phyloP scores from a whole-genome alignment of 73 alveolate genomes.

The Uronychia setigera region DNA sequence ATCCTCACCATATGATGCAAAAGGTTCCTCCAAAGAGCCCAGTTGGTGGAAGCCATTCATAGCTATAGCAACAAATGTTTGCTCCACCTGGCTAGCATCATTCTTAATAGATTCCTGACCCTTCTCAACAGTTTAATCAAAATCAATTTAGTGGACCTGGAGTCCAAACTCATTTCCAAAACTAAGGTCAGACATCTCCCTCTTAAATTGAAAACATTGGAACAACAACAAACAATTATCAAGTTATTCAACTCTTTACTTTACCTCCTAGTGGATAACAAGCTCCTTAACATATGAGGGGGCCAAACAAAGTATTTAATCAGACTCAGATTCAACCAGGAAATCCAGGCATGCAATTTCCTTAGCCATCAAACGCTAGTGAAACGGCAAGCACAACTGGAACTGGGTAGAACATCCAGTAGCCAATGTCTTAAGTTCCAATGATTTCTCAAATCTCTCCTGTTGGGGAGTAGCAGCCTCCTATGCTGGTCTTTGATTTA shows the following conservation, averaged over 20 bases:
- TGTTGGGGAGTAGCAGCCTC: conserved; percentile 9
- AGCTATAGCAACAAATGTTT: not conserved
- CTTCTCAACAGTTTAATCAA: not conserved
- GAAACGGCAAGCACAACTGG: too few relatives aligned
- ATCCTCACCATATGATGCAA: too few relatives aligned
- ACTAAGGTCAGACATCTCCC: not conserved
- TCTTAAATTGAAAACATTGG: not conserved
- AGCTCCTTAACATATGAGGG: not conserved
- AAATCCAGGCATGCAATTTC: too few relatives aligned
- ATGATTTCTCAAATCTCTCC: not conserved
- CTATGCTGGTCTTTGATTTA: conserved; percentile 4
- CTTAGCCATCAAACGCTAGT: too few relatives aligned
- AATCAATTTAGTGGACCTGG: not conserved
- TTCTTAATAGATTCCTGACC: too few relatives aligned
- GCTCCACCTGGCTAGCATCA: not conserved
- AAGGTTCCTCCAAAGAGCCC: too few relatives aligned
- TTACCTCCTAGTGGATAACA: not conserved
- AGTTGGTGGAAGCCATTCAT: too few relatives aligned
- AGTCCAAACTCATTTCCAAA: not conserved
- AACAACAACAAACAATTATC: not conserved
- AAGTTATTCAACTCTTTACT: not conserved
- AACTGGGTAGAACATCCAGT: too few relatives aligned
- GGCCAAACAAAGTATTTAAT: not conserved
- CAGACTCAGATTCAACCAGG: too few relatives aligned
- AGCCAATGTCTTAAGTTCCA: too few relatives aligned